A percentile compares a stretch with the other conserved stretches of the same genome.
These are phyloP conservation scores for Cadophora gregata DNA, from an alignment of 2,329 filamentous ascomycete species.

Conservation along the genomic window DNA sequence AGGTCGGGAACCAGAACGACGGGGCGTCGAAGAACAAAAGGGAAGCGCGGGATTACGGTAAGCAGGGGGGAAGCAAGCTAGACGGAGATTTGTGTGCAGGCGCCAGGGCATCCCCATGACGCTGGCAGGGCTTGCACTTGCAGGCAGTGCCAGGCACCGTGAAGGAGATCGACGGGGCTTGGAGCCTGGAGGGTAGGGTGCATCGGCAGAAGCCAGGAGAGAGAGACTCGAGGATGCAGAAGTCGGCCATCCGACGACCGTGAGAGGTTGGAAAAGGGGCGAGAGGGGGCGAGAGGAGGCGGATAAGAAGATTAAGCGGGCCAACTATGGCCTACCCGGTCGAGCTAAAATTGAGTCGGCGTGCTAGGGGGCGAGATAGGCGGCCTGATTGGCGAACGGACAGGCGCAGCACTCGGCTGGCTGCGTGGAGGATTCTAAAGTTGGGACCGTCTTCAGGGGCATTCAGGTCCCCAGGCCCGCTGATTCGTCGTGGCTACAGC, in stretches of 20 bases:
- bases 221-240: neutral
- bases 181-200: constrained; percentile 14
- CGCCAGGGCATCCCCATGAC: constrained; percentile 23
- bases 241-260: neutral
- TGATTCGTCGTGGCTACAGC: neutral
- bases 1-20: constrained; percentile 26
- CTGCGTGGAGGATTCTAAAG: constrained; percentile 21
- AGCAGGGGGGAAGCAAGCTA: constrained; percentile 28
- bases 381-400: constrained; percentile 16
- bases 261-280: constrained; percentile 16
- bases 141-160: too few relatives aligned
- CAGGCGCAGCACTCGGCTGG: constrained; percentile 14
- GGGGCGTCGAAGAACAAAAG: constrained; percentile 29
- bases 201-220: constrained; percentile 1
- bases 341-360: constrained; percentile 30
- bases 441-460: constrained; percentile 1
- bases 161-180: constrained; percentile 12
- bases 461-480: neutral
- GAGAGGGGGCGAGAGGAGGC: too few relatives aligned
- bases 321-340: neutral
- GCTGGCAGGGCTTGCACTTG: constrained; percentile 14
- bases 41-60: constrained; percentile 30
- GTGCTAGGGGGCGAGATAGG: constrained; percentile 29
- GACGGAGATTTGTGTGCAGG: constrained; percentile 31
- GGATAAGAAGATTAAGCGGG: constrained; percentile 3